Base-by-base conservation (phyloP, 2,329 filamentous ascomycete species). In the Beauveria scarabaeidicola region DNA sequence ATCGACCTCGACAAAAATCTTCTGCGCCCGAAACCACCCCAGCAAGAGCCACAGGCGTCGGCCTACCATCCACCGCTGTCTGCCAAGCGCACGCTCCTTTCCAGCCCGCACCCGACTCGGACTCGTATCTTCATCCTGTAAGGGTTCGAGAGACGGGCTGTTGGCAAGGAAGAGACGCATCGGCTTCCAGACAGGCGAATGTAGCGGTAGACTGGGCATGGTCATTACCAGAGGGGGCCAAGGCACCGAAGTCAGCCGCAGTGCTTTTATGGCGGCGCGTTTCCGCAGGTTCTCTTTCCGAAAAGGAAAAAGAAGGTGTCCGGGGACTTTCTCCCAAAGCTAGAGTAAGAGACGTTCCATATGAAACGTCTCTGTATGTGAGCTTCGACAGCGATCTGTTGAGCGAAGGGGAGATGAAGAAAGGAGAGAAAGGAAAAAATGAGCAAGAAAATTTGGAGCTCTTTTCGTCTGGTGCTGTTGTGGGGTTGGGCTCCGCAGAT, bases 251-350 rank as follows among this genome's bases (percentile, higher is more conserved):
- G 84, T 91, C 77, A 92, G 88, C 91, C 91, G 90, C 91, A 80
- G 82, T 91, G 91, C 92, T 96, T 96, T 87, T 97, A 92, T 96
- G 93, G 91, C 92, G 92, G 91, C 90, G 92, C 91, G 90, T 97
- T 96, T 95, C 91, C 90, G 91, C 92, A 83, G 75, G 78, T 74
- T 57, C 77, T 69, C 69, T 69, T 70, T 70, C 70, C 67, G 65
- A 61, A 66, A 72, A 70, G 68, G 64, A 67, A 66, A 72, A 62
- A 68, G 71, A 74, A 78, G 81, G 81, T 82, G 92, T 97, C 93
- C 93, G 93, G 93, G 93, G 93, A 97, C 93, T 97, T 97, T 97
- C 93, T 96, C 93, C 93, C 91, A 94, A 97, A 97, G 92, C 92
- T 71, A 65, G 69, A 69, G 68, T 68, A 63, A 64, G 52, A 63